Evolutionary conservation across 2,329 filamentous ascomycete species (phyloP), one percentile per base, ranked within the genome.

Genomic region (Teratosphaeria pseudoeucalypti): DNA sequence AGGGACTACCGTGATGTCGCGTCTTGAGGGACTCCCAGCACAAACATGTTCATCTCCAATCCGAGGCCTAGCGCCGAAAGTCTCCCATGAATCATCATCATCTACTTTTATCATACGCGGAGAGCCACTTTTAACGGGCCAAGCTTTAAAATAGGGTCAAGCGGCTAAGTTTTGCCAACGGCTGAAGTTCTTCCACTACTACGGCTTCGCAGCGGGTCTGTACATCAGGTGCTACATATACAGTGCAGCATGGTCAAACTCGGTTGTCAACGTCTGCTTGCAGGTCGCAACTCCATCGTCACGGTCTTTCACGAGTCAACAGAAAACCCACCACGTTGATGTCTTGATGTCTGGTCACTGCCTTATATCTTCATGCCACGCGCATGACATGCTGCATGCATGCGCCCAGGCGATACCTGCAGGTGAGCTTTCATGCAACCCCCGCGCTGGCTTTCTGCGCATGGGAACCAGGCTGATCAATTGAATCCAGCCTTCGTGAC

Each of bases 351-450:
- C 16, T 43, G 37, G 12, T 3, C 43, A 49, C 16, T 32, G 7
- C 29, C 23, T 23, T 23, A 23, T 16, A 1, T 9, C 26, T n/a
- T 49, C 43, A 19, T 23, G 19, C 43, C n/a, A 49, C n/a, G 16
- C 43, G 43, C 43, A 9, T 23, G 43, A 49, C 32, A 5, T 5
- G 29, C 29, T 32, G 29, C 29, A 37, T 34, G 54, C 54, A 47
- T 27, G 26, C 34, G 32, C 37, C 43, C 7, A 23, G 23, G 23
- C 29, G 29, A 32, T 32, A 7, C 29, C 29, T 32, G 56, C 37
- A 10, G 12, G 26, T 57, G 23, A 56, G 55, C 55, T 56, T 56
- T 12, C 55, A 29, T 56, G 55, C 55, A n/a, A 37, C 55, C 55
- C 32, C 55, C 55, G 23, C 53, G 34, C 53, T 32, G n/a, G 32